Evolutionary conservation across 2,329 filamentous ascomycete genomes (phyloP), one percentile per base, ranked within the genome.

Genomic region (Fusarium nygamai): DNA sequence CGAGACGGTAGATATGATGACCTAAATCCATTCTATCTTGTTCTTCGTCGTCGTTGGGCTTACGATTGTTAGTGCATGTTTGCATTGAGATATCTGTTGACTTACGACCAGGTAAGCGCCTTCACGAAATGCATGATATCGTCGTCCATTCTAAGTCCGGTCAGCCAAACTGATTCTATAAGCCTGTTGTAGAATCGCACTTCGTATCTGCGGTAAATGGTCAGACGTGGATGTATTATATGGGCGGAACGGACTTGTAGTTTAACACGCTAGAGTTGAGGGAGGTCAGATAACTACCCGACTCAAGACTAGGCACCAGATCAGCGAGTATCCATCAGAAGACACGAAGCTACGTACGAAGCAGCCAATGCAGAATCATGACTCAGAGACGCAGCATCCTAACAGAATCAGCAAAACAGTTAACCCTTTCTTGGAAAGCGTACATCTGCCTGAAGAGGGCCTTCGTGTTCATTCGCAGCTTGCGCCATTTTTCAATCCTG

Each of bases 21-120:
- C 68, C 69, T 16, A 71, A 10, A n/a, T 71, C 69, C 69, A 71
- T 71, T 4, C 69, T 68, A 4, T 66, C 62, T 8, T 71, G 67
- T 6, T 71, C 69, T 5, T 71, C 61, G 3, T 71, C 69, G 3
- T 71, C 67, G 9, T 71, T 71, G 6, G 69, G 69, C 69, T 71
- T n/a, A 11, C 10, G 3, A 1, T 1, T 1, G 13, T 17, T 1
- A 47, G 44, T 16, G 10, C 1, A 11, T 20, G 36, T 20, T 38
- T 38, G 19, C 1, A 0, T n/a, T 17, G 7, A 19, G 17, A 46
- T 5, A 19, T 5, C 6, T 33, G 6, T 22, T 2, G 1, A 13
- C 60, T 57, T 61, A 69, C 66, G 2, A 69, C 64, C 12, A 69
- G 33, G 17, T 69, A 69, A 0, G 64, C 64, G 14, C 67, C 67